These are phyloP conservation scores for Solanum habrochaites DNA, from an alignment of 257 asterid genomes.

Conservation along the genomic window DNA sequence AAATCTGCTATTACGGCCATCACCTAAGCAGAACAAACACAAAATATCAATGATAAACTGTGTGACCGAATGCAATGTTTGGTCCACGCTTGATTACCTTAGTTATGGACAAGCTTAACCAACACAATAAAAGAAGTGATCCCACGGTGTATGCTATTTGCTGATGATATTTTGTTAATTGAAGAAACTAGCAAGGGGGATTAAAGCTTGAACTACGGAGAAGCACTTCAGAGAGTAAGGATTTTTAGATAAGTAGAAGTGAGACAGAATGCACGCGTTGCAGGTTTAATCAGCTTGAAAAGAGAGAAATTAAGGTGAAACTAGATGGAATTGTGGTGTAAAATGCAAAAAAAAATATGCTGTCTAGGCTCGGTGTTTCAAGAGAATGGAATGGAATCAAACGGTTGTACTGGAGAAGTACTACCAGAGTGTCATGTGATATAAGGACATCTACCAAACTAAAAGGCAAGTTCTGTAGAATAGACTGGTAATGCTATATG, in stretches of 20 bases:
- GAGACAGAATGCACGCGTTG: not conserved
- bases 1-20: constrained; percentile 96
- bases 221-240: not conserved
- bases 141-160: not conserved
- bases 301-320: not conserved
- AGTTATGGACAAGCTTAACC: not conserved
- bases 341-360: not conserved
- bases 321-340: not conserved
- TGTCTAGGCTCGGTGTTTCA: not conserved
- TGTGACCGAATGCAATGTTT: not conserved
- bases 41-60: not conserved
- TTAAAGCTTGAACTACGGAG: not conserved
- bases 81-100: not conserved
- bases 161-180: not conserved
- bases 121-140: not conserved
- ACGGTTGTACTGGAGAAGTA: not conserved
- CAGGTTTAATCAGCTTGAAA: not conserved
- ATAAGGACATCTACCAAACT: not conserved
- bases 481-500: not conserved
- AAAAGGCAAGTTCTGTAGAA: not conserved
- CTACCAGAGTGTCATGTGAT: not conserved
- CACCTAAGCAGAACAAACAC: constrained; percentile 29
- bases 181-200: not conserved
- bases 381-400: not conserved
- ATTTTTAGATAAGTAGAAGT: not conserved